Evolutionary conservation across 306 rosid species (phyloP).

Genomic region (barrel medic (Medicago truncatula)): MtrunA17r5.0-ANR NC_053048.1:38446501-38447000

Average conservation of each 20-base stretch:
- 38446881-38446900: conserved; percentile 6
- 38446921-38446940: conserved; percentile 10
- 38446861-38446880: not conserved
- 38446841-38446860: not conserved
- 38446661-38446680: not conserved
- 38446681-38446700: conserved; percentile 1
- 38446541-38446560: too few relatives aligned
- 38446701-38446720: not conserved
- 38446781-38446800: conserved; percentile 5
- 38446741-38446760: not conserved
- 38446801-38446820: not conserved
- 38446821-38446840: not conserved
- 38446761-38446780: not conserved
- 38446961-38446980: conserved; percentile 22
- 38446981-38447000: not conserved
- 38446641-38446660: not conserved
- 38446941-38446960: conserved; percentile 16
- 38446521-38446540: too few relatives aligned
- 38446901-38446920: not conserved
- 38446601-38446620: not conserved
- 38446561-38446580: too few relatives aligned
- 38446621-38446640: not conserved
- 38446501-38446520: too few relatives aligned
- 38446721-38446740: not conserved
- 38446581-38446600: not conserved